phyloP scores from a whole-genome alignment of 225 moss, liverwort and hornwort genomes.

The Marchantia paleacea region DNA sequence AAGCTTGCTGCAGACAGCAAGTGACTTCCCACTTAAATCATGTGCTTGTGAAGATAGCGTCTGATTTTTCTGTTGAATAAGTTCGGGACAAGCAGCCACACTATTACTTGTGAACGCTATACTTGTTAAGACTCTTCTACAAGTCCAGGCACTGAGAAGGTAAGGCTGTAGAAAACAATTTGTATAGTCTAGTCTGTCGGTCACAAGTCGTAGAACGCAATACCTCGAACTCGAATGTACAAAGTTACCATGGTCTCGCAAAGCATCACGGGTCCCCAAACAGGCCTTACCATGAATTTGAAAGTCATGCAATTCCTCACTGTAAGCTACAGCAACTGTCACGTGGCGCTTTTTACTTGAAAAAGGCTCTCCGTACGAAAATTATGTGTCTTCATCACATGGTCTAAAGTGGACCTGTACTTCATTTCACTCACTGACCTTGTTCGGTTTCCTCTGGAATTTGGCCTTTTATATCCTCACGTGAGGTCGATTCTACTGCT shows the following conservation, averaged over 20 bases:
- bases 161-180: background rate
- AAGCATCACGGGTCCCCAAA: background rate
- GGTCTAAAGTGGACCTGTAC: background rate
- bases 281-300: background rate
- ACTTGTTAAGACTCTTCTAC: background rate
- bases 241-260: background rate
- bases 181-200: background rate
- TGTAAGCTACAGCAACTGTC: background rate
- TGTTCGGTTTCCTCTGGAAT: background rate
- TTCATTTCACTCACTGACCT: too few species aligned
- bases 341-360: background rate
- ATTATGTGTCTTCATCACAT: background rate
- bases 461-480: background rate
- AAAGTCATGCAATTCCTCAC: background rate
- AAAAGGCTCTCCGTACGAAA: background rate
- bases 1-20: constrained; percentile 31
- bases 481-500: background rate
- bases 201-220: background rate
- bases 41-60: background rate
- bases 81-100: background rate
- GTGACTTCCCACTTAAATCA: background rate
- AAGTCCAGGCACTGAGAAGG: background rate
- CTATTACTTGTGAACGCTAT: background rate
- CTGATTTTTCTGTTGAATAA: background rate
- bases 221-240: background rate